These are phyloP conservation scores for Helichrysum umbraculigerum DNA, from an alignment of 129 eudicot species.

Conservation along the genomic window DNA sequence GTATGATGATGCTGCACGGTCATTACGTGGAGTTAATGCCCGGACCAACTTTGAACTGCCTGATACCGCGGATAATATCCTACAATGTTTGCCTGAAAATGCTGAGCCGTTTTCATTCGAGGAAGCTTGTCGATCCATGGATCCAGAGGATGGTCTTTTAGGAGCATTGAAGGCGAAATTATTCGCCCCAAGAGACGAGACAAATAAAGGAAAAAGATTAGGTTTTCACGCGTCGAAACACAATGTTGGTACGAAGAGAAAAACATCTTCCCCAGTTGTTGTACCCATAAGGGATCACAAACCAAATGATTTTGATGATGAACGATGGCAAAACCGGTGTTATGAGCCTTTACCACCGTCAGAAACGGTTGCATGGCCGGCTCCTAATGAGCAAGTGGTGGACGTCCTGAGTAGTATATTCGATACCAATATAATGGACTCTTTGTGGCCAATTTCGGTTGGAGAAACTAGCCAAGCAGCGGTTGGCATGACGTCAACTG, in stretches of 20 bases:
- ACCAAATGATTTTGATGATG: neutral
- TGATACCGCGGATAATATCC: neutral
- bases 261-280: neutral
- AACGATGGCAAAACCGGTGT: neutral
- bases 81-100: conserved; percentile 15
- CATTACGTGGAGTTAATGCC: conserved; percentile 34
- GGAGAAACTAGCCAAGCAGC: neutral
- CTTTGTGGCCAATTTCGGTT: conserved; percentile 17
- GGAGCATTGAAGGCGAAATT: conserved; percentile 31
- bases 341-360: neutral
- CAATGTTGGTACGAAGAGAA: conserved; percentile 8
- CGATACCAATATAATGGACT: conserved; percentile 12
- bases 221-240: neutral
- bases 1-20: conserved; percentile 32
- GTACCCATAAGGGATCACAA: neutral
- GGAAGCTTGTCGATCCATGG: conserved; percentile 23
- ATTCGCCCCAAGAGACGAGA: neutral
- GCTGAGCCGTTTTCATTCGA: conserved; percentile 31
- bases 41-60: conserved; percentile 36
- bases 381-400: conserved; percentile 9
- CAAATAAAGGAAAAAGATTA: neutral
- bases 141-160: conserved; percentile 22
- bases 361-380: neutral
- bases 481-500: neutral
- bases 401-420: neutral